Conservation (phyloP, 1,284 basidiomycete species). For the Coniferiporia weirii region DNA sequence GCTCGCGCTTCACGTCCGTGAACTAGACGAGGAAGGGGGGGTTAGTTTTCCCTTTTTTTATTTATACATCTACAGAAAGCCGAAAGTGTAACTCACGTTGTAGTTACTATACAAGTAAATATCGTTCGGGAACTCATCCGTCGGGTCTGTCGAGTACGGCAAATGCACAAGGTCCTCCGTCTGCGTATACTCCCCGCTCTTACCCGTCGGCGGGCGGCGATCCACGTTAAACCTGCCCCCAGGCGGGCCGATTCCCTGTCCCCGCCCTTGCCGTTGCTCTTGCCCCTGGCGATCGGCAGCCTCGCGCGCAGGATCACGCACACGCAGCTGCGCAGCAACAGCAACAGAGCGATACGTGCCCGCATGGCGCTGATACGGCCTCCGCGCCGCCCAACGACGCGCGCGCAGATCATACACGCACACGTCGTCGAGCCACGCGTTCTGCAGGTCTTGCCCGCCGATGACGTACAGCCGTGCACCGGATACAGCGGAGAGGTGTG, state of each 20-base stretch:
- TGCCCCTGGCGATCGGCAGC: constrained; percentile 16
- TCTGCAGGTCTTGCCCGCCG: constrained; percentile 88
- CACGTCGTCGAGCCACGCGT: constrained; percentile 89
- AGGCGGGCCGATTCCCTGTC: constrained; percentile 40
- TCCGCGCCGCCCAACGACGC: constrained; percentile 72
- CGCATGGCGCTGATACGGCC: constrained; percentile 82
- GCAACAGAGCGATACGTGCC: constrained; percentile 91
- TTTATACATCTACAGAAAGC: constrained; percentile 12
- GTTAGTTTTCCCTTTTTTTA: too few species aligned
- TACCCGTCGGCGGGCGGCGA: constrained; percentile 30
- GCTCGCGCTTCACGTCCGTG: constrained; percentile 89
- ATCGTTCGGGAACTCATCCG: constrained; percentile 70
- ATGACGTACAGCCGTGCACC: constrained; percentile 85
- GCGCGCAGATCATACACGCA: constrained; percentile 77
- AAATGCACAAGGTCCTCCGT: constrained; percentile 62
- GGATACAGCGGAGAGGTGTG: constrained; percentile 83
- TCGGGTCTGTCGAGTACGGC: constrained; percentile 67
- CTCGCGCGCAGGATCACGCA: constrained; percentile 66
- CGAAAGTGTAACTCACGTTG: constrained; percentile 58
- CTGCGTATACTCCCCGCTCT: constrained; percentile 40
- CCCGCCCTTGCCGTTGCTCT: background rate
- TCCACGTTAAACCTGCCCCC: constrained; percentile 54
- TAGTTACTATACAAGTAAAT: constrained; percentile 84
- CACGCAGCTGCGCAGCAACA: constrained; percentile 61
- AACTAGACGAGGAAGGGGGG: constrained; percentile 52